Percentiles rank a stretch among this genome's conserved stretches.
phyloP scores from a whole-genome alignment of 2,329 filamentous ascomycete genomes.

The Colletotrichum sp. region DNA sequence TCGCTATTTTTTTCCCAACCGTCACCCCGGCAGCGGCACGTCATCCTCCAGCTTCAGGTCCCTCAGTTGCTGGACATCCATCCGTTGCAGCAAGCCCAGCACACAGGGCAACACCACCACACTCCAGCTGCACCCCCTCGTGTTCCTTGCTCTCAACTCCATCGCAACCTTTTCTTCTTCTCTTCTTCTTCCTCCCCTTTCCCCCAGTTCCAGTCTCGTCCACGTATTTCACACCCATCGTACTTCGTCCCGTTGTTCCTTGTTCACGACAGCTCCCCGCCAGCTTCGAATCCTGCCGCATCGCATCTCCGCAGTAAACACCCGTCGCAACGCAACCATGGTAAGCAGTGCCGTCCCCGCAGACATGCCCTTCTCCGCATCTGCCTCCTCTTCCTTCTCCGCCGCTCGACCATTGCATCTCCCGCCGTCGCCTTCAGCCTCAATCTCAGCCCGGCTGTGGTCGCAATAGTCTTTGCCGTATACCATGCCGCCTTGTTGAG shows the following conservation, averaged over 20 bases:
- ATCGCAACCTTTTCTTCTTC: neutral
- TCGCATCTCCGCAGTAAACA: neutral
- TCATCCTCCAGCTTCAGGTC: slow-evolving; percentile 1
- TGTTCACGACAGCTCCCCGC: neutral
- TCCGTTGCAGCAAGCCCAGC: neutral
- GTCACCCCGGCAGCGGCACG: slow-evolving; percentile 19
- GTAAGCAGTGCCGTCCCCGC: neutral
- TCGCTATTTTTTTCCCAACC: neutral
- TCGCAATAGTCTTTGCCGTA: neutral
- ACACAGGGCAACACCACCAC: neutral
- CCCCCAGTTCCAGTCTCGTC: neutral
- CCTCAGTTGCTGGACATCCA: neutral
- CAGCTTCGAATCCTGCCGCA: neutral
- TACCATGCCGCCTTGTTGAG: neutral
- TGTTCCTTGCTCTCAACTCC: neutral
- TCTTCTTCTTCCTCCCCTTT: neutral
- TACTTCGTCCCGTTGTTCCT: neutral
- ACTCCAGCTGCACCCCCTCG: neutral
- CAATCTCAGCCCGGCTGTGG: neutral
- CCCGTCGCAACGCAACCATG: slow-evolving; percentile 1
- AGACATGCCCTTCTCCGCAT: neutral
- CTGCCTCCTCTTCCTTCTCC: neutral
- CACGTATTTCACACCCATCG: neutral
- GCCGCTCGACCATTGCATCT: neutral
- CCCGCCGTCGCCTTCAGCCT: neutral